Evolutionary conservation across 257 asterid genomes (phyloP).

Genomic region (Coffea canephora): DNA sequence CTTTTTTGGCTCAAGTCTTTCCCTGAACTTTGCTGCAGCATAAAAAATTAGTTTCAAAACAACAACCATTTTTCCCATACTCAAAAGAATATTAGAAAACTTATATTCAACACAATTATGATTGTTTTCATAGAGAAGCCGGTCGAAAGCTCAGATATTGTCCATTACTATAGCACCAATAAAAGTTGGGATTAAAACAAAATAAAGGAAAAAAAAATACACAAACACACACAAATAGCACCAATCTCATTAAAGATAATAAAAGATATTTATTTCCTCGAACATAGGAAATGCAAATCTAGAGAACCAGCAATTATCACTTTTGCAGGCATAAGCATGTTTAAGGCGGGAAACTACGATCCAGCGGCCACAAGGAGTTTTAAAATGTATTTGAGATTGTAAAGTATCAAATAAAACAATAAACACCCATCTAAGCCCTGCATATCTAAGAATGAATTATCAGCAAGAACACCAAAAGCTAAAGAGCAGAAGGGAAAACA

Average conservation of each 20-base stretch:
- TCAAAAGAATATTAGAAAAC: neutral
- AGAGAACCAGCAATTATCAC: neutral
- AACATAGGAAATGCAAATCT: neutral
- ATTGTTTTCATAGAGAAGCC: neutral
- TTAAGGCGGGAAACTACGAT: no score
- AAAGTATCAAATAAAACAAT: no score
- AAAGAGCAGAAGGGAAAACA: neutral
- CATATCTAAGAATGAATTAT: no score
- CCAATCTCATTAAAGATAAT: neutral
- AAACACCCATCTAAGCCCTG: no score
- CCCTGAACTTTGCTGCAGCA: slow-evolving; percentile 79
- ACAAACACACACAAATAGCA: neutral
- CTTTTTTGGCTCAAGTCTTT: slow-evolving; percentile 89
- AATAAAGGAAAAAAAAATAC: neutral
- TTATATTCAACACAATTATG: neutral
- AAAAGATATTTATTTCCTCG: neutral
- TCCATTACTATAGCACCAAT: neutral
- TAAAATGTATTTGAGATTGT: no score
- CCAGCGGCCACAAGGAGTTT: no score
- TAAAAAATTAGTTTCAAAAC: neutral
- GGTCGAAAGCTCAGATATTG: no score
- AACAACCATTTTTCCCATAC: neutral
- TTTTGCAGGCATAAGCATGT: no score
- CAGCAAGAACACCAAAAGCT: no score
- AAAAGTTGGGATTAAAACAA: neutral